Evolutionary conservation across 345 rosid genomes (phyloP).

Genomic region (Geranium rotundifolium): DNA sequence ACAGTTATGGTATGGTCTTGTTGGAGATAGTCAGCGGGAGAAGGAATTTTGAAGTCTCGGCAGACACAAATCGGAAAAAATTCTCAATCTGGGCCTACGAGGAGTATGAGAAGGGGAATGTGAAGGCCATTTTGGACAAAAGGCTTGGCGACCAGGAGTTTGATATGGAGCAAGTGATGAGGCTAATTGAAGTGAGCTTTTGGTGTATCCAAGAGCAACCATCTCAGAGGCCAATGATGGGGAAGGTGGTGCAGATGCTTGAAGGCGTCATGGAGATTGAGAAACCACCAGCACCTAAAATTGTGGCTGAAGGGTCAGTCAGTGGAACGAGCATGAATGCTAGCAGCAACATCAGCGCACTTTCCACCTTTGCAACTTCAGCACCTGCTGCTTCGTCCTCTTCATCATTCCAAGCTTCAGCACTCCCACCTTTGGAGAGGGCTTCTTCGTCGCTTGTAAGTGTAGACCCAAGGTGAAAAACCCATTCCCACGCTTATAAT

Average conservation of each 20-base stretch:
- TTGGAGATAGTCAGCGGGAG: conserved; percentile 44
- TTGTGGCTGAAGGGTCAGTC: conserved; percentile 20
- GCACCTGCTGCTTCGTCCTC: conserved; percentile 38
- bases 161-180: conserved; percentile 32
- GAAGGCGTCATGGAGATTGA: conserved; percentile 41
- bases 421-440: conserved; percentile 29
- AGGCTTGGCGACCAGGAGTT: conserved; percentile 26
- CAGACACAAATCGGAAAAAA: conserved; percentile 29
- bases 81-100: conserved; percentile 52
- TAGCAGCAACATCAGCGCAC: conserved; percentile 25
- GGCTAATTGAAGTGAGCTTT: conserved; percentile 32
- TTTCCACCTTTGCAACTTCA: conserved; percentile 34
- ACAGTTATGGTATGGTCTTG: conserved; percentile 54
- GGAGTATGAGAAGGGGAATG: conserved; percentile 39
- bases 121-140: conserved; percentile 22
- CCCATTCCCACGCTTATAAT: too few species aligned
- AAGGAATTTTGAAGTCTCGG: conserved; percentile 34
- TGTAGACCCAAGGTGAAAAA: conserved; percentile 12
- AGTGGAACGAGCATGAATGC: conserved; percentile 24
- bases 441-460: conserved; percentile 22
- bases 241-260: conserved; percentile 47
- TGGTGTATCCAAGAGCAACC: conserved; percentile 54
- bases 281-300: conserved; percentile 38
- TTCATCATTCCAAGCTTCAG: conserved; percentile 31
- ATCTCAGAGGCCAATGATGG: conserved; percentile 49